Evolutionary conservation across 306 rosid genomes (phyloP).

Genomic region (Senna siamea): DNA sequence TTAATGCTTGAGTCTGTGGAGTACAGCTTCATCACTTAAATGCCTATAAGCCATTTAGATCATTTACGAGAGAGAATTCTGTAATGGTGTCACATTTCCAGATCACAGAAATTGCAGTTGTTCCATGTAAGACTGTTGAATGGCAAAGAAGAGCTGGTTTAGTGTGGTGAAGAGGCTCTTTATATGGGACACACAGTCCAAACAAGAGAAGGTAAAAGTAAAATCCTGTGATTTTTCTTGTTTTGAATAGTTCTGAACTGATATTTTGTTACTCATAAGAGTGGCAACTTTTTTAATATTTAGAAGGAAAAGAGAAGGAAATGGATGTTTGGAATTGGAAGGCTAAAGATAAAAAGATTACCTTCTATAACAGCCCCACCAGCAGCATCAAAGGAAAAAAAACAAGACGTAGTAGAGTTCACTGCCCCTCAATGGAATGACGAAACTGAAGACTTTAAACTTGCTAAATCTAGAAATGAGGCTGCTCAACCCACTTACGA

Average conservation of each 20-base stretch:
- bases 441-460: constrained; percentile 32
- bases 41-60: constrained; percentile 31
- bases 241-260: constrained; percentile 8
- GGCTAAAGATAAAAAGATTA: constrained; percentile 57
- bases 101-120: constrained; percentile 46
- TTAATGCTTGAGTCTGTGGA: constrained; percentile 39
- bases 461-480: constrained; percentile 35
- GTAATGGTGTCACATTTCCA: constrained; percentile 38
- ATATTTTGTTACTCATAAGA: constrained; percentile 30
- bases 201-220: constrained; percentile 66
- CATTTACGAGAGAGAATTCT: not conserved
- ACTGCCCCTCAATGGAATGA: constrained; percentile 42
- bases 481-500: constrained; percentile 34
- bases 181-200: constrained; percentile 58
- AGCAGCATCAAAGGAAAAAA: constrained; percentile 34
- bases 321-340: constrained; percentile 88
- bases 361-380: constrained; percentile 63
- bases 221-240: not conserved
- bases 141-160: constrained; percentile 87
- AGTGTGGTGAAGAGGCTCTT: constrained; percentile 76
- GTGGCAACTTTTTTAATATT: not conserved
- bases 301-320: constrained; percentile 85
- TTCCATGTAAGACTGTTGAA: constrained; percentile 48
- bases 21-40: constrained; percentile 36
- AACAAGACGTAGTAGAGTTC: constrained; percentile 50